Base-by-base conservation (phyloP, 768 basidiomycete species). In the Lyophyllum shimeji region DNA sequence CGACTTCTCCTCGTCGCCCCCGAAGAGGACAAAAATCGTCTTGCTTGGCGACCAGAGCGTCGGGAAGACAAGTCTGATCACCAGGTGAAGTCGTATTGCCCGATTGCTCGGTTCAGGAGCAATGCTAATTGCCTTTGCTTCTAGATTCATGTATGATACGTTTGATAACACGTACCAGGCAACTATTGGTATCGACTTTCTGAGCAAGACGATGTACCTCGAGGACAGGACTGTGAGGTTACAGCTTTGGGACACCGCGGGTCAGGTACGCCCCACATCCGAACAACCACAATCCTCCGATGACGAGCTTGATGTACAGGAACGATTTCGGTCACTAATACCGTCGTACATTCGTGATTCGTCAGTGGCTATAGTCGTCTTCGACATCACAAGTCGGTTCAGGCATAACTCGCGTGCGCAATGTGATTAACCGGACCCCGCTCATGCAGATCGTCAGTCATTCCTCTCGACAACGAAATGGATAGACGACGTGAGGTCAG, bases 161-260 rank as follows among this genome's bases (percentile, higher is more conserved):
- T 99, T 99, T 72, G 97, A 99, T 80, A 98, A 98, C 73, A 98
- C 96, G 43, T 99, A 99, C 72, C 93, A 94, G 70, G 94, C 94
- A 18, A 96, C 94, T 9, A 96, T 96, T 68, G 94, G 96, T 55
- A 99, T 99, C 73, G 97, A 99, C 76, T 99, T 99, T 71, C 78
- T 99, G 74, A 96, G 94, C 77, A 99, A 99, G 81, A 98, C 97
- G 0, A 96, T 99, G 93, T 99, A 99, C 73, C 82, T 98, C 55
- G 97, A 99, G 69, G 97, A 99, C 76, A 82, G 97, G 65, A 99
- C 97, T 0, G 96, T 99, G 46, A 84, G 97, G 68, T 75, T 99
- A 73, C 97, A 99, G 69, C 76, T 99, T 15, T 99, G 97, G 97
- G 97, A 99, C 71, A 99, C 97, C 53, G 96, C 96, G 59, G 93